A percentile compares a stretch with the other conserved stretches of the same genome.
phyloP scores from a whole-genome alignment of 2,329 filamentous ascomycete genomes.

The Fusarium lyarnte region DNA sequence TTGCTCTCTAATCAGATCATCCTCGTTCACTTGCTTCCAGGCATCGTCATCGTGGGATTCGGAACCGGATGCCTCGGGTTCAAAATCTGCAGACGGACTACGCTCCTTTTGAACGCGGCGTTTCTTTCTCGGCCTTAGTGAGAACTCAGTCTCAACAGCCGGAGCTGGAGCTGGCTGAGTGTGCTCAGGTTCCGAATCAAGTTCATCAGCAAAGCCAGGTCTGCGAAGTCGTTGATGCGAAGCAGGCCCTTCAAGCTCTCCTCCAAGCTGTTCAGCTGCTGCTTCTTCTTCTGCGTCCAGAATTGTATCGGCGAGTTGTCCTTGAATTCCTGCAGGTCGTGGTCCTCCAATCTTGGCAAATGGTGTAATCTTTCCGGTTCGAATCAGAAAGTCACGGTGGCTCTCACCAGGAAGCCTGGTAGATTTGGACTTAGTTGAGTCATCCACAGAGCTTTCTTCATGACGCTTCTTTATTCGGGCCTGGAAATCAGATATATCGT shows the following conservation, averaged over 20 bases:
- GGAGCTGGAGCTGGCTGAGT: slow-evolving; percentile 27
- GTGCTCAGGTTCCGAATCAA: slow-evolving; percentile 30
- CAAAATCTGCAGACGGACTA: slow-evolving; percentile 60
- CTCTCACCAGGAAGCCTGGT: slow-evolving; percentile 80
- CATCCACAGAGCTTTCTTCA: slow-evolving; percentile 58
- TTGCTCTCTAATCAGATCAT: slow-evolving; percentile 51
- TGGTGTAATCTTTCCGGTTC: slow-evolving; percentile 96
- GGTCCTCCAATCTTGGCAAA: slow-evolving; percentile 82
- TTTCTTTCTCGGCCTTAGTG: slow-evolving; percentile 67
- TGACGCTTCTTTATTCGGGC: slow-evolving; percentile 81
- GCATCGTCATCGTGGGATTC: slow-evolving; percentile 49
- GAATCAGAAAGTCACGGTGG: slow-evolving; percentile 87
- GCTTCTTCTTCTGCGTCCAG: slow-evolving; percentile 83
- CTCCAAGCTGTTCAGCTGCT: slow-evolving; percentile 52
- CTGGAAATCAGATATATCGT: slow-evolving; percentile 83
- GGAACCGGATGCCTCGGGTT: slow-evolving; percentile 48
- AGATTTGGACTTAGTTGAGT: slow-evolving; percentile 58
- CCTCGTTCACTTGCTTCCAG: slow-evolving; percentile 53
- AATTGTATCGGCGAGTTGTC: slow-evolving; percentile 79
- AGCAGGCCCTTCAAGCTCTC: slow-evolving; percentile 58
- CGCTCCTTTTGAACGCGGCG: slow-evolving; percentile 51
- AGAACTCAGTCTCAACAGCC: slow-evolving; percentile 62
- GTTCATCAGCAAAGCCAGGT: slow-evolving; percentile 71
- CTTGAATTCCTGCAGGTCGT: slow-evolving; percentile 69
- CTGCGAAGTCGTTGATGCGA: slow-evolving; percentile 79